These are phyloP conservation scores for Chimonanthus salicifolius DNA, from an alignment of 164 flowering plant species.

Conservation along the genomic window DNA sequence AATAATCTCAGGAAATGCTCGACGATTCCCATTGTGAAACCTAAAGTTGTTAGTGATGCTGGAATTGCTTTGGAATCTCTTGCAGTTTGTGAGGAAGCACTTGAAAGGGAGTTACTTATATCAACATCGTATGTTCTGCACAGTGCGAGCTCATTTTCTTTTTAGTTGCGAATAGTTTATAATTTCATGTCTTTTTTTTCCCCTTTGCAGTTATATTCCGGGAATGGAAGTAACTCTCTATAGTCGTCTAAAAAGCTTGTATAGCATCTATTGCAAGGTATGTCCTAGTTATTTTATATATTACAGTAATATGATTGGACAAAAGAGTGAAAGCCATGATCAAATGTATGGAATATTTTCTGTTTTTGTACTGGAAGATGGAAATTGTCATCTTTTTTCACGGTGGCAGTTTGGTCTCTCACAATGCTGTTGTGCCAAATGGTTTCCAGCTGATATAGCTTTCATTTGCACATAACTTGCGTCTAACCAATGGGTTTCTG, in stretches of 20 bases:
- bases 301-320: neutral
- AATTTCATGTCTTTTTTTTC: neutral
- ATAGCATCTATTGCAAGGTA: slow-evolving; percentile 89
- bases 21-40: slow-evolving; percentile 27
- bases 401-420: too few species aligned
- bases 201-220: slow-evolving; percentile 75
- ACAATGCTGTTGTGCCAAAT: too few species aligned
- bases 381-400: neutral
- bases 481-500: too few species aligned
- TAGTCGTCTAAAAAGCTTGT: slow-evolving; percentile 89
- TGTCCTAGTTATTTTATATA: neutral
- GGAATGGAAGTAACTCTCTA: slow-evolving; percentile 95
- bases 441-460: too few species aligned
- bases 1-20: slow-evolving; percentile 31
- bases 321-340: neutral
- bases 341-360: neutral
- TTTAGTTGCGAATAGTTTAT: neutral
- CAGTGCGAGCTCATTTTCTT: neutral
- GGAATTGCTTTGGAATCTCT: slow-evolving; percentile 78
- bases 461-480: too few species aligned
- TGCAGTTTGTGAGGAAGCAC: slow-evolving; percentile 80
- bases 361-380: neutral
- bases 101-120: slow-evolving; percentile 73
- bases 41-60: slow-evolving; percentile 77
- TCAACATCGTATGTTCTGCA: slow-evolving; percentile 75